Conservation (phyloP, 106 monocot genomes). For the Agapanthus africanus region DNA sequence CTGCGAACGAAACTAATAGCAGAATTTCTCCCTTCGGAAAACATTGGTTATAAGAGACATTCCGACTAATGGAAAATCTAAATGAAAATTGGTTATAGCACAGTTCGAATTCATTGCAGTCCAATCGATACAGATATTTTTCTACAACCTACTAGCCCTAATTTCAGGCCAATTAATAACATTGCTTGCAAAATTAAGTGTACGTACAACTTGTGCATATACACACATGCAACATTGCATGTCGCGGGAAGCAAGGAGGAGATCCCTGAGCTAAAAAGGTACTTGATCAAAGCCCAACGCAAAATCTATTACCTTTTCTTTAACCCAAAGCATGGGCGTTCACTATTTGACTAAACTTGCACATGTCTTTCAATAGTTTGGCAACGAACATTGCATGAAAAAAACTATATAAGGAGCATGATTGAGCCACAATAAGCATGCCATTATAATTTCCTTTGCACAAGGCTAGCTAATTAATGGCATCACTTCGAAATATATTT, state of each 20-base stretch:
- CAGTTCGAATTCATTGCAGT: background rate
- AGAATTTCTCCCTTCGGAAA: no score
- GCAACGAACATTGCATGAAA: conserved; percentile 1
- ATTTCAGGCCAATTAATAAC: background rate
- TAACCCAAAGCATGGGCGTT: background rate
- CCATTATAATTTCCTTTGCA: background rate
- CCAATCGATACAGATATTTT: background rate
- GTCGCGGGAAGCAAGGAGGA: background rate
- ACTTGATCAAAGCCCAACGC: background rate
- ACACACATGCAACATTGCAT: conserved; percentile 7
- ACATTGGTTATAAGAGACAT: background rate
- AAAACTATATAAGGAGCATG: conserved; percentile 2
- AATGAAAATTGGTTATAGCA: background rate
- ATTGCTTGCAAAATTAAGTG: background rate
- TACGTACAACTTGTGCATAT: background rate
- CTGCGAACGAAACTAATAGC: no score
- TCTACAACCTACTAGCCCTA: background rate
- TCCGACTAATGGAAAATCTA: background rate
- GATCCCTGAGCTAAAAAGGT: conserved; percentile 1
- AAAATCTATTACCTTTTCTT: conserved; percentile 13
- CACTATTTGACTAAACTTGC: conserved; percentile 1
- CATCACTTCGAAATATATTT: background rate
- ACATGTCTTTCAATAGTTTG: background rate
- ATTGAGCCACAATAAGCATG: background rate
- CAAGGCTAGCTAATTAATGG: conserved; percentile 14